Conservation (phyloP, 2,329 filamentous ascomycete genomes). For the Lachnellula suecica region DNA sequence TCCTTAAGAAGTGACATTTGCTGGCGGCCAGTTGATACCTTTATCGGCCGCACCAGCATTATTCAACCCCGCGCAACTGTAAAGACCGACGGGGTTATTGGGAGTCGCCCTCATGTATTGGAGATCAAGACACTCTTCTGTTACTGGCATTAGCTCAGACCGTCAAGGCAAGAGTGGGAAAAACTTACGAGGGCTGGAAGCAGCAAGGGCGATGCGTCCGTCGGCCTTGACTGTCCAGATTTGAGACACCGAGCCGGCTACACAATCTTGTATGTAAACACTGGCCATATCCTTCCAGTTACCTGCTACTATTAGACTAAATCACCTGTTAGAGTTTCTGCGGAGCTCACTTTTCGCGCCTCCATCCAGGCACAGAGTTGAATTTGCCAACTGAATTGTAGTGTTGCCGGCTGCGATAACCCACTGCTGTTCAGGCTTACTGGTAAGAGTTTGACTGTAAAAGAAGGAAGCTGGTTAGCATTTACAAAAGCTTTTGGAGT, state of each 20-base stretch:
- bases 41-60: conserved; percentile 17
- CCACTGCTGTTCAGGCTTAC: conserved; percentile 18
- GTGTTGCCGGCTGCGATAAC: conserved; percentile 19
- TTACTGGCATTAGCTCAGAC: conserved; percentile 1
- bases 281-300: conserved; percentile 22
- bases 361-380: conserved; percentile 16
- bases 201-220: conserved; percentile 15
- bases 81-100: conserved; percentile 18
- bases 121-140: conserved; percentile 20
- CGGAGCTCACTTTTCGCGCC: conserved; percentile 14
- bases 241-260: conserved; percentile 5
- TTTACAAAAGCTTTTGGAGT: not conserved
- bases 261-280: conserved; percentile 11
- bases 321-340: not conserved
- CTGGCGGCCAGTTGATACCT: conserved; percentile 21
- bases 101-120: conserved; percentile 16
- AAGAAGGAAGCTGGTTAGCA: not conserved
- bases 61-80: conserved; percentile 15
- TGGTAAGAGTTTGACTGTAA: conserved; percentile 12
- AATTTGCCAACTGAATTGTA: conserved; percentile 13
- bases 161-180: not conserved
- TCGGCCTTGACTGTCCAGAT: conserved; percentile 20
- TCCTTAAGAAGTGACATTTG: conserved; percentile 13
- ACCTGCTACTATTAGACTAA: conserved; percentile 2
- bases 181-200: conserved; percentile 18